Conservation (phyloP, 164 flowering plant genomes). For the Saururus chinensis region DNA sequence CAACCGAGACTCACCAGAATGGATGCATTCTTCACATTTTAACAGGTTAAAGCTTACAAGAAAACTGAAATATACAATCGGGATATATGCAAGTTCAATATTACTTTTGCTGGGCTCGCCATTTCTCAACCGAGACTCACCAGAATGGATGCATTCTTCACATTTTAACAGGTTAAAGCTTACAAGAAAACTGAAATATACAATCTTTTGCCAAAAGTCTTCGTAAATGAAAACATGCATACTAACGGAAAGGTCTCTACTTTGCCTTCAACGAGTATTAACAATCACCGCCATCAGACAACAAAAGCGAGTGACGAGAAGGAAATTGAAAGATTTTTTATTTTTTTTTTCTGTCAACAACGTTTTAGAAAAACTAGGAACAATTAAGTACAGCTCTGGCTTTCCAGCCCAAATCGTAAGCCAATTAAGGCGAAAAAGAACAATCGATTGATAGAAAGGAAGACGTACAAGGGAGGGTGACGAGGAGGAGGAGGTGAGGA, state of each 20-base stretch:
- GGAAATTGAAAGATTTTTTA: no score
- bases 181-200: not conserved
- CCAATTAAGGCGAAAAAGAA: not conserved
- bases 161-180: not conserved
- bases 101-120: no score
- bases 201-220: no score
- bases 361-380: not conserved
- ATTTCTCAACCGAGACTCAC: not conserved
- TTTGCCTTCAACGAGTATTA: no score
- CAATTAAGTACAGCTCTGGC: not conserved
- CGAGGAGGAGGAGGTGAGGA: conserved; percentile 33
- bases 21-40: not conserved
- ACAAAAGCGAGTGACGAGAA: no score
- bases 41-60: not conserved
- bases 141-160: not conserved
- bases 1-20: not conserved
- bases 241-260: no score
- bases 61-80: not conserved
- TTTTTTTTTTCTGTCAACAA: no score
- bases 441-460: not conserved
- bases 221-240: no score
- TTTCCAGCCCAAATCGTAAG: no score
- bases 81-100: no score
- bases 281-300: no score
- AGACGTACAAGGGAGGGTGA: conserved; percentile 57